Percentiles rank a stretch among this genome's conserved stretches.
Conservation (phyloP, 2,329 filamentous ascomycete genomes). For the Orbilia brochopaga region DNA sequence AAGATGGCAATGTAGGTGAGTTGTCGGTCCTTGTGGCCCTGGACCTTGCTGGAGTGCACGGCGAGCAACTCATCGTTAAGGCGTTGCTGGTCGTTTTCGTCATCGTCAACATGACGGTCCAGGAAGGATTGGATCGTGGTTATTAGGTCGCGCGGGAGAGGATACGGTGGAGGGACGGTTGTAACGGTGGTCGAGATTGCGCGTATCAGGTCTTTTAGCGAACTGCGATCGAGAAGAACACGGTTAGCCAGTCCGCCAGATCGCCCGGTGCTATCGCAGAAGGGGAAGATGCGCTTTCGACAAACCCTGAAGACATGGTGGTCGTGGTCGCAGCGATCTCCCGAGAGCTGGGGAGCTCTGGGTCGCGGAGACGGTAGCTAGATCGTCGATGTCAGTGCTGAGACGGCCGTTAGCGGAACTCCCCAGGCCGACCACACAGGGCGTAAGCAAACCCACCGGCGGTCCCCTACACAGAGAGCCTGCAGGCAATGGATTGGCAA, state of each 20-base stretch:
- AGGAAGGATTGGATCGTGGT: constrained; percentile 71
- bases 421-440: neutral
- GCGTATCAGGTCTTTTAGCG: constrained; percentile 62
- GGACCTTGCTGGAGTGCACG: constrained; percentile 71
- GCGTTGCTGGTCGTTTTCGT: constrained; percentile 72
- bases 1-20: constrained; percentile 74
- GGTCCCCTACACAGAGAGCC: neutral
- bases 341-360: constrained; percentile 39
- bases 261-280: neutral
- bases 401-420: constrained; percentile 35
- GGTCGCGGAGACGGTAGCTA: constrained; percentile 22
- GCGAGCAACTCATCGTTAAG: constrained; percentile 74
- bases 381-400: constrained; percentile 27
- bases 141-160: constrained; percentile 71
- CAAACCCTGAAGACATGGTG: constrained; percentile 47
- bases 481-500: neutral
- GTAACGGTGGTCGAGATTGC: constrained; percentile 60
- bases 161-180: constrained; percentile 59
- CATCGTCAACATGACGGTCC: constrained; percentile 70
- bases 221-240: constrained; percentile 55
- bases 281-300: neutral
- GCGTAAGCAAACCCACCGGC: constrained; percentile 9
- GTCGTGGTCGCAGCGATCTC: constrained; percentile 9
- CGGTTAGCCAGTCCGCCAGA: constrained; percentile 16
- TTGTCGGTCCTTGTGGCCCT: constrained; percentile 64